A percentile compares a stretch with the other conserved stretches of the same genome.
Conservation (phyloP, 164 flowering plant species). For the Nelumbo lutea region DNA sequence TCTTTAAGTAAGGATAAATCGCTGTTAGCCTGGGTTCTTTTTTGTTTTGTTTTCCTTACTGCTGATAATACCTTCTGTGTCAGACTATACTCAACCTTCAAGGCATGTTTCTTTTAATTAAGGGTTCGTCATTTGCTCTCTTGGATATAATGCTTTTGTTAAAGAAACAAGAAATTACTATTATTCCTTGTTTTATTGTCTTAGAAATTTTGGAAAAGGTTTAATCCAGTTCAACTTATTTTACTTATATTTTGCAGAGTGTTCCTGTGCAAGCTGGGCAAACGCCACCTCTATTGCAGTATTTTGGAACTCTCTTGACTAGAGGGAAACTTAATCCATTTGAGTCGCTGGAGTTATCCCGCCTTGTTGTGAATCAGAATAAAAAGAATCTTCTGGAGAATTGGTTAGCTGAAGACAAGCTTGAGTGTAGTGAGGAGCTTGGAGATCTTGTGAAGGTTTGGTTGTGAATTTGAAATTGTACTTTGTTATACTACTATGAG, state of each 20-base stretch:
- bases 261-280: constrained; percentile 99
- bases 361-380: constrained; percentile 96
- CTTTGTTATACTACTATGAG: neutral
- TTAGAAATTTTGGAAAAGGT: neutral
- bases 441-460: constrained; percentile 98
- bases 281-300: constrained; percentile 95
- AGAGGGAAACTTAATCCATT: constrained; percentile 96
- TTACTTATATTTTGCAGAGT: constrained; percentile 54
- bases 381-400: constrained; percentile 95
- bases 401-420: constrained; percentile 99
- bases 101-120: no score
- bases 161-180: no score
- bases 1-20: no score
- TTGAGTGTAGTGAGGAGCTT: constrained; percentile 98
- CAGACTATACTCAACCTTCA: neutral
- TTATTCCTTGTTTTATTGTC: neutral
- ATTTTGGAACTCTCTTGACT: constrained; percentile 93
- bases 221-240: neutral
- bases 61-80: neutral
- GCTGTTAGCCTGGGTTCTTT: neutral
- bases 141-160: neutral
- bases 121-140: no score
- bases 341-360: constrained; percentile 93
- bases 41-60: neutral
- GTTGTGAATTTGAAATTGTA: constrained; percentile 2